These are phyloP conservation scores for Talaromyces sp. DNA, from an alignment of 2,329 filamentous ascomycete genomes.

Conservation along the genomic window DNA sequence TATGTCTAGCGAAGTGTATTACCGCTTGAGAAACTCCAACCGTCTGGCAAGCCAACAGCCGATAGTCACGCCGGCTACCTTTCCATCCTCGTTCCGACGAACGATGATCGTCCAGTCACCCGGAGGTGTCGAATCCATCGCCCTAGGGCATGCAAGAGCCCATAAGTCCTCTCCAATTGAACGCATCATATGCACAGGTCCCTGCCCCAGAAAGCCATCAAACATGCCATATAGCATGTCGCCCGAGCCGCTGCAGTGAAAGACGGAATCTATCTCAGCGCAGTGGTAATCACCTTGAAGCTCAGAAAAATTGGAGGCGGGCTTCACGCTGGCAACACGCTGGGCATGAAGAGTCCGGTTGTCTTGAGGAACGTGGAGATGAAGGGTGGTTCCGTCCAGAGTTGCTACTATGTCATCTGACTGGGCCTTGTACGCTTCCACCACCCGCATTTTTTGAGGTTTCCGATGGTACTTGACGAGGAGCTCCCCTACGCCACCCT, in stretches of 20 bases:
- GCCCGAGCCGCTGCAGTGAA: conserved; percentile 29
- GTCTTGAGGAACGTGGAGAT: conserved; percentile 22
- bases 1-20: neutral
- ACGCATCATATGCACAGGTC: conserved; percentile 32
- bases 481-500: conserved; percentile 22
- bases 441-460: conserved; percentile 17
- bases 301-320: neutral
- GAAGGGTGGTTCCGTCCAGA: conserved; percentile 26
- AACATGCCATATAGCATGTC: conserved; percentile 40
- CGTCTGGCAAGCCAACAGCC: conserved; percentile 39
- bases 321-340: conserved; percentile 15
- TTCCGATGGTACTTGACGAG: conserved; percentile 24
- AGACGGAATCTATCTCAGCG: conserved; percentile 32
- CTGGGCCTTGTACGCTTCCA: conserved; percentile 7
- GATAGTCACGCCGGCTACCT: conserved; percentile 24
- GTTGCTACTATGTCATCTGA: conserved; percentile 19
- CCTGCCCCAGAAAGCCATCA: conserved; percentile 37
- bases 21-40: neutral
- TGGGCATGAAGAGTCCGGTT: conserved; percentile 22
- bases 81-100: conserved; percentile 18
- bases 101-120: conserved; percentile 42
- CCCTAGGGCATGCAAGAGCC: conserved; percentile 32
- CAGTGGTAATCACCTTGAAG: conserved; percentile 30
- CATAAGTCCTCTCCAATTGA: conserved; percentile 37
- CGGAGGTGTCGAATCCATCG: conserved; percentile 37